Conservation (phyloP, 371 early-diverging fungal genomes). For the Quaeritorhiza haematococci region DNA sequence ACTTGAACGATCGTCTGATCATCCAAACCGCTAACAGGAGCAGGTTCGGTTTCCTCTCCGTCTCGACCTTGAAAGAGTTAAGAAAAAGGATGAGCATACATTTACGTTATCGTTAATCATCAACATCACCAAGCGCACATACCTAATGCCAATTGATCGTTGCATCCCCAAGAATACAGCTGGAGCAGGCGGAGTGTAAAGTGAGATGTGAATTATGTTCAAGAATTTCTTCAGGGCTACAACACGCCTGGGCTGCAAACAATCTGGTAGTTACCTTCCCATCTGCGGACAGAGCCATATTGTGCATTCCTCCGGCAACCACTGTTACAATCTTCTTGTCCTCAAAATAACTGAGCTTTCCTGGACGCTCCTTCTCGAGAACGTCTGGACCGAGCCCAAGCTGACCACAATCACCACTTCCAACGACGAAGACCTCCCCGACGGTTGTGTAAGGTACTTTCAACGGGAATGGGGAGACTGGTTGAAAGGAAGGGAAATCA, state of each 20-base stretch:
- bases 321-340: constrained; percentile 52
- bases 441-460: no score
- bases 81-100: not conserved
- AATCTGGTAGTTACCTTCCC: constrained; percentile 40
- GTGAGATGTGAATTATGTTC: not conserved
- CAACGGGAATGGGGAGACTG: no score
- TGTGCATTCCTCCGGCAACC: constrained; percentile 60
- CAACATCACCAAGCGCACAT: constrained; percentile 4
- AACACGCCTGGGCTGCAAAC: no score
- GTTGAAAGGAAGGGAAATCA: no score
- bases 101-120: not conserved
- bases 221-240: not conserved
- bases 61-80: constrained; percentile 37
- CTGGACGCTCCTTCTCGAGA: constrained; percentile 67
- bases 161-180: constrained; percentile 92
- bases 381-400: constrained; percentile 87
- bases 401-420: constrained; percentile 94
- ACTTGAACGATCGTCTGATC: constrained; percentile 73
- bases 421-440: constrained; percentile 86
- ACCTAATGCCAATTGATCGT: constrained; percentile 97
- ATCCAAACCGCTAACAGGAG: constrained; percentile 62
- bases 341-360: constrained; percentile 58
- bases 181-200: not conserved
- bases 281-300: constrained; percentile 46
- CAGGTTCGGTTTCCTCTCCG: constrained; percentile 74